Conservation (phyloP, 345 rosid species). For the Turnera subulata region DNA sequence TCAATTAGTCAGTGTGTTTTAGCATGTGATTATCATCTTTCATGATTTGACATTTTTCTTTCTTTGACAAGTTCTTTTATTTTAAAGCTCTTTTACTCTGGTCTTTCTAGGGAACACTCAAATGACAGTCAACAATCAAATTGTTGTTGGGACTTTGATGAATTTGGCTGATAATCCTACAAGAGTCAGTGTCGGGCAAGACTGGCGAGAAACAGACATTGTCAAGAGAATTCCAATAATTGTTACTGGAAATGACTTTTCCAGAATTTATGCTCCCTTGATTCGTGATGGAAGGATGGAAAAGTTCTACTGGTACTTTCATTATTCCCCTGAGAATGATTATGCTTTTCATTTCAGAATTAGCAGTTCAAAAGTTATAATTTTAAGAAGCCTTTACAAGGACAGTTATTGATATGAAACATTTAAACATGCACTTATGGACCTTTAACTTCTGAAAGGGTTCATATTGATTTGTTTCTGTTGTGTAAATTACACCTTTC, state of each 20-base stretch:
- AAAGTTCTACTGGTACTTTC: constrained; percentile 75
- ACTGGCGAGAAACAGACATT: constrained; percentile 80
- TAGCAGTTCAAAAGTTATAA: not conserved
- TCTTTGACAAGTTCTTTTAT: not conserved
- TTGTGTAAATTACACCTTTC: too few species aligned
- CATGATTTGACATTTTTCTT: too few species aligned
- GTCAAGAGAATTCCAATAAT: constrained; percentile 84
- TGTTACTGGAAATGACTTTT: constrained; percentile 88
- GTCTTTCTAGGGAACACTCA: constrained; percentile 69
- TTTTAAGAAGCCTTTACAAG: too few species aligned
- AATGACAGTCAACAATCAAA: constrained; percentile 92
- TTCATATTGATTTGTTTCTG: too few species aligned
- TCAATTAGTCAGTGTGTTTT: too few species aligned
- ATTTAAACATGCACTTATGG: not conserved
- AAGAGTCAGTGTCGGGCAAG: constrained; percentile 94
- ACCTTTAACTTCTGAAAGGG: too few species aligned
- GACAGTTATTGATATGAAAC: not conserved
- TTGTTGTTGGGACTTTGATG: constrained; percentile 89
- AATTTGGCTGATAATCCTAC: constrained; percentile 91
- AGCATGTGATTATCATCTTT: too few species aligned
- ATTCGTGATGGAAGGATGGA: constrained; percentile 99
- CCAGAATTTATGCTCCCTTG: constrained; percentile 86
- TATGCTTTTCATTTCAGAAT: constrained; percentile 1
- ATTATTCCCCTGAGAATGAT: not conserved
- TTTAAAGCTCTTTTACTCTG: constrained; percentile 1